Percentiles rank a stretch among this genome's conserved stretches.
Conservation (phyloP, 2,329 filamentous ascomycete species). For the Sordariomycetes sp. region DNA sequence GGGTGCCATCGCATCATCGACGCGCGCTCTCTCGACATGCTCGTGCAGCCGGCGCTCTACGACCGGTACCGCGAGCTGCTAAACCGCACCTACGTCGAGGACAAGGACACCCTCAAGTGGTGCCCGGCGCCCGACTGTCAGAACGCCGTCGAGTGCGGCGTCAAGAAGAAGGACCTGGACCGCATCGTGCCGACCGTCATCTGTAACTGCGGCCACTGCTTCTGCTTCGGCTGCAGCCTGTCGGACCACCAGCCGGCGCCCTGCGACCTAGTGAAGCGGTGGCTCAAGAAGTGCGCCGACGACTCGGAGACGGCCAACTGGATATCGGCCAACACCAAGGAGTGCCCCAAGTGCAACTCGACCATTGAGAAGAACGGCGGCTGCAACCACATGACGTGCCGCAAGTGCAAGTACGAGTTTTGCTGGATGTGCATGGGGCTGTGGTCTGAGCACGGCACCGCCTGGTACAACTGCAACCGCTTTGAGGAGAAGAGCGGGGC, state of each 20-base stretch:
- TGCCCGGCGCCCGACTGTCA: slow-evolving; percentile 95
- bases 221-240: slow-evolving; percentile 90
- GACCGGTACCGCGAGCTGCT: slow-evolving; percentile 71
- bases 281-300: slow-evolving; percentile 97
- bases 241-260: slow-evolving; percentile 89
- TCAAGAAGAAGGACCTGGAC: slow-evolving; percentile 79
- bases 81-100: slow-evolving; percentile 90
- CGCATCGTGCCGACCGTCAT: slow-evolving; percentile 81
- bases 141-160: slow-evolving; percentile 76
- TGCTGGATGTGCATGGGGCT: slow-evolving; percentile 99
- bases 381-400: slow-evolving; percentile 96
- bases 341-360: slow-evolving; percentile 89
- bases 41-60: slow-evolving; percentile 45
- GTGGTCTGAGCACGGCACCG: slow-evolving; percentile 97
- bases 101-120: slow-evolving; percentile 93
- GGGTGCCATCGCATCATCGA: slow-evolving; percentile 85
- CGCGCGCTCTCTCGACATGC: slow-evolving; percentile 69
- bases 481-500: slow-evolving; percentile 92
- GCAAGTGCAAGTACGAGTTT: slow-evolving; percentile 92
- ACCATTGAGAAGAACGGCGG: slow-evolving; percentile 99
- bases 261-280: slow-evolving; percentile 81
- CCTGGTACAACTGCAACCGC: slow-evolving; percentile 98
- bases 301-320: slow-evolving; percentile 98
- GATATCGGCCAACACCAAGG: slow-evolving; percentile 98
- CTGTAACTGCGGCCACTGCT: slow-evolving; percentile 72